Evolutionary conservation across 2,329 filamentous ascomycete genomes (phyloP), one percentile per base, ranked within the genome.

Genomic region (Colletotrichum musae): DNA sequence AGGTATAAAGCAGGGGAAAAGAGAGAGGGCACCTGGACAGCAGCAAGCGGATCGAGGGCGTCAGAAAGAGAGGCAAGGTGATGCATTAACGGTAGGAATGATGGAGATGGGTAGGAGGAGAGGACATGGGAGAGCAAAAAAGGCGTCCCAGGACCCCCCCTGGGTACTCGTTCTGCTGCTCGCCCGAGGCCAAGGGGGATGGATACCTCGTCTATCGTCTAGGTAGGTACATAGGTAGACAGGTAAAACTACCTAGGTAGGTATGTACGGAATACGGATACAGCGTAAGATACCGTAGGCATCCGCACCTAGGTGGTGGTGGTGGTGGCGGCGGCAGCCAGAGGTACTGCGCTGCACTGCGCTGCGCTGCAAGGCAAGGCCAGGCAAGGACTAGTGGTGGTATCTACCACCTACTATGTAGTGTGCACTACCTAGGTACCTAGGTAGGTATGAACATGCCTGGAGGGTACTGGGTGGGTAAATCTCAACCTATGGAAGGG

Each of bases 61-160:
- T 45, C 51, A 43, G 26, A 47, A 28, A 43, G 43, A 18, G 51
- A 61, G 43, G 51, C 28, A 48, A 65, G 59, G 52, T 69, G 65
- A 69, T 57, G 67, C 67, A 62, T 60, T 47, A 47, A 43, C 51
- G 57, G 56, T n/a, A 57, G 56, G 63, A 67, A 62, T 51, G 63
- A 70, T 48, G 67, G 51, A 26, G 28, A 64, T 52, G 53, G 65
- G 60, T 68, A 64, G 43, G 57, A 57, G 64, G 52, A 64, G 65
- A 68, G 61, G 53, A 60, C 56, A 59, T 53, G 39, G 70, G 65
- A 59, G 52, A 69, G 69, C 59, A 56, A 71, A 63, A 63, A 63
- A 9, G 28, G 64, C 58, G 53, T 58, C 54, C 18, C 21, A 32
- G 28, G 45, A 24, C 21, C 56, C 62, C 62, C 21, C 39, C 32